These are phyloP conservation scores for Vicia villosa DNA, from an alignment of 306 rosid genomes.

Conservation along the genomic window DNA sequence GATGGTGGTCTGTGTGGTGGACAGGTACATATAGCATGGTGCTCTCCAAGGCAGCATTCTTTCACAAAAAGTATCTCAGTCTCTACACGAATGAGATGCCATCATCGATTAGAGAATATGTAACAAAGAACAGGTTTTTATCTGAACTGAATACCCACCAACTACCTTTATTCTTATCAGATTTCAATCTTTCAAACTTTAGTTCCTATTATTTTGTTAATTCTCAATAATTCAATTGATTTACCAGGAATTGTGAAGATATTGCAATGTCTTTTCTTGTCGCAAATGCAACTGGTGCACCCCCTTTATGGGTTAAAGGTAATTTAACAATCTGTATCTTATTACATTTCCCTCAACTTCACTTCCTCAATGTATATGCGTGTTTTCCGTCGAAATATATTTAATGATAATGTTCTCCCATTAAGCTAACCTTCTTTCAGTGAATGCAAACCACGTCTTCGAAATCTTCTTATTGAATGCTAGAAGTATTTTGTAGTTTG, in stretches of 20 bases:
- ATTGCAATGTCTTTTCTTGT: constrained; percentile 98
- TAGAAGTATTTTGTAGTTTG: constrained; percentile 3
- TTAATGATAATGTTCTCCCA: no score
- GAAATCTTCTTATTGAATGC: constrained; percentile 11
- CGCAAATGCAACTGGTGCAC: constrained; percentile 88
- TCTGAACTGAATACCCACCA: constrained; percentile 3
- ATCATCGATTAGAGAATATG: constrained; percentile 70
- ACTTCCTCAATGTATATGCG: not conserved
- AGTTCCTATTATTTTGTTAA: constrained; percentile 4
- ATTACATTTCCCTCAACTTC: not conserved
- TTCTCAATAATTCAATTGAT: constrained; percentile 36
- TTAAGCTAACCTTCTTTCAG: no score
- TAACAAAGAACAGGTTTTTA: constrained; percentile 73
- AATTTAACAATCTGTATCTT: constrained; percentile 18
- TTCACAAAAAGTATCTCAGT: constrained; percentile 85
- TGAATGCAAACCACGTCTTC: not conserved
- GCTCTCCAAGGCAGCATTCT: constrained; percentile 96
- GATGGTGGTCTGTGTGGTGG: constrained; percentile 99
- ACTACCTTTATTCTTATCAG: not conserved
- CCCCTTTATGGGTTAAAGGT: constrained; percentile 99
- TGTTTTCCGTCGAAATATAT: no score
- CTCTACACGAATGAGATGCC: constrained; percentile 87
- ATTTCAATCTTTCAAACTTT: not conserved
- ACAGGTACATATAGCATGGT: constrained; percentile 94
- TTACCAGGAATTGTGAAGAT: constrained; percentile 95